These are phyloP conservation scores for Barnettozyma pratensis DNA, from an alignment of 805 yeast genomes.

Conservation along the genomic window DNA sequence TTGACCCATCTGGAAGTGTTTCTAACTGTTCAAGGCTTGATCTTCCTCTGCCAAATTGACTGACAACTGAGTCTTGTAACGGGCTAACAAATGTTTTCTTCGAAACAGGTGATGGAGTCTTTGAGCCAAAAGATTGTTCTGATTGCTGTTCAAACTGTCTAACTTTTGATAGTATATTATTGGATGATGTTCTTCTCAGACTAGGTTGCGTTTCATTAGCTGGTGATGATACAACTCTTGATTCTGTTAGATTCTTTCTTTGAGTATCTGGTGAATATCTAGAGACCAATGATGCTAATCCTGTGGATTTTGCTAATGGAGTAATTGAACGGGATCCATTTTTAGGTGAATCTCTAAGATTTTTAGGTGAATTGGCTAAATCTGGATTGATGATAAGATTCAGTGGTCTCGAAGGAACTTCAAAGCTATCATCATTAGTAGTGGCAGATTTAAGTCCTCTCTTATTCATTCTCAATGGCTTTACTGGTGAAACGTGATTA, in stretches of 20 bases:
- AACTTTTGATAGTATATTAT: constrained; percentile 27
- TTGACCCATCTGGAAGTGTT: background rate
- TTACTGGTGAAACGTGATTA: constrained; percentile 41
- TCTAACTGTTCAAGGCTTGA: constrained; percentile 10
- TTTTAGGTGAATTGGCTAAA: constrained; percentile 9
- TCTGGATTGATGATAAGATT: constrained; percentile 18
- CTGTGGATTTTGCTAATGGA: constrained; percentile 10
- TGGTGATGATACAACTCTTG: background rate
- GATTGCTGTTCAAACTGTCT: constrained; percentile 27
- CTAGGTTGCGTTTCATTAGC: constrained; percentile 1
- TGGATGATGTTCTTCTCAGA: constrained; percentile 25
- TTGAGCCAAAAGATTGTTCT: constrained; percentile 7
- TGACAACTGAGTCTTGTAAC: constrained; percentile 17
- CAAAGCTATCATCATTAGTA: constrained; percentile 6
- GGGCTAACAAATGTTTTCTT: constrained; percentile 15
- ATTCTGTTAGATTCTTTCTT: background rate
- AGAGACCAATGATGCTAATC: constrained; percentile 12
- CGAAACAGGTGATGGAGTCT: constrained; percentile 11
- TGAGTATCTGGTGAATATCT: constrained; percentile 14
- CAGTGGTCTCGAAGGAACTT: constrained; percentile 12
- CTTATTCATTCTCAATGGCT: constrained; percentile 67
- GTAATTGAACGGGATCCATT: constrained; percentile 1
- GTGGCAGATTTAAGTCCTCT: constrained; percentile 32
- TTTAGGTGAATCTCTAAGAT: background rate
- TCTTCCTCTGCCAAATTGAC: constrained; percentile 18